Conservation (phyloP, 805 yeast genomes). For the Candida coquimbonensis region DNA sequence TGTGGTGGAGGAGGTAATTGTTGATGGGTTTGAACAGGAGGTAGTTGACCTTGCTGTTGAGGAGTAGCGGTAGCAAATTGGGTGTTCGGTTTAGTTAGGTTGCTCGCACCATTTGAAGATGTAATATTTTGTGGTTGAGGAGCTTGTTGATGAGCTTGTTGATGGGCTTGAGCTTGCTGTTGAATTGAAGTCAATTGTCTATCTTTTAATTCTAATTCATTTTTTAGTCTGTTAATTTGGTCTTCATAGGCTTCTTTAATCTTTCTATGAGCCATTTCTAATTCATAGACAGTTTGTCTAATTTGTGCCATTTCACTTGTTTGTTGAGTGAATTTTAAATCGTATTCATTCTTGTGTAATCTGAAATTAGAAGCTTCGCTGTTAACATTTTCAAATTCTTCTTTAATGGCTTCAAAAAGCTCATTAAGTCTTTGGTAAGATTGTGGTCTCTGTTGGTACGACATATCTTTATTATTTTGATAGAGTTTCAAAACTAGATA, state of each 20-base stretch:
- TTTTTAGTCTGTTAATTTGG: conserved; percentile 78
- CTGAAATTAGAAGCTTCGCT: conserved; percentile 81
- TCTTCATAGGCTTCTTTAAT: conserved; percentile 95
- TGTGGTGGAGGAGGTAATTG: conserved; percentile 23
- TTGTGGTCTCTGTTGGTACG: conserved; percentile 25
- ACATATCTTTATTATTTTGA: conserved; percentile 10
- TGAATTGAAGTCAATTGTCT: conserved; percentile 40
- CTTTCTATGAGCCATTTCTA: conserved; percentile 89
- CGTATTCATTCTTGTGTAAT: conserved; percentile 89
- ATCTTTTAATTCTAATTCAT: conserved; percentile 77
- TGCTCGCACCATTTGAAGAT: conserved; percentile 19
- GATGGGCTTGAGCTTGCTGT: conserved; percentile 31
- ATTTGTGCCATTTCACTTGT: conserved; percentile 90
- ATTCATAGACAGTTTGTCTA: conserved; percentile 87
- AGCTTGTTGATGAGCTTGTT: conserved; percentile 12
- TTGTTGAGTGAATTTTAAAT: conserved; percentile 84
- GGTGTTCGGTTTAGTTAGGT: conserved; percentile 19
- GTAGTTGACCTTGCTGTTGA: conserved; percentile 30
- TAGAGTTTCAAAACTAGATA: too few species aligned
- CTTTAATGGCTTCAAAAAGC: conserved; percentile 83
- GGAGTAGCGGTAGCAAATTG: conserved; percentile 18
- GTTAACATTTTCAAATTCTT: conserved; percentile 79
- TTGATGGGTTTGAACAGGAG: conserved; percentile 28
- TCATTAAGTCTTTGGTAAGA: conserved; percentile 49
- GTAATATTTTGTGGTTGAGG: conserved; percentile 19